Evolutionary conservation across 2,329 filamentous ascomycete species (phyloP).

Genomic region (Fusarium brevicatenulatum): DNA sequence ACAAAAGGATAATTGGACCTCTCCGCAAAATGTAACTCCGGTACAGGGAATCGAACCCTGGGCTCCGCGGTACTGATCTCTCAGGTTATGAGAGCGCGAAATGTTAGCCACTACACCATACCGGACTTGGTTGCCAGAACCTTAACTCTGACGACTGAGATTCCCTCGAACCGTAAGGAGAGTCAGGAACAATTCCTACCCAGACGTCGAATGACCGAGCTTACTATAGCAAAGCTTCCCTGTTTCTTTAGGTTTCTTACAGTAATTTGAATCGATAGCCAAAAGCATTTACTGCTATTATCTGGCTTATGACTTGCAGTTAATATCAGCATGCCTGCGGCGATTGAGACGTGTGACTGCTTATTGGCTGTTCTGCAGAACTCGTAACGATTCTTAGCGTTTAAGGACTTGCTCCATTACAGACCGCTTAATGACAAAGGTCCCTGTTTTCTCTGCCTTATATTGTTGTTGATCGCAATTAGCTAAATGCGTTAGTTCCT

Average conservation of each 20-base stretch:
- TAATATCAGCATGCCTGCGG: too few relatives aligned
- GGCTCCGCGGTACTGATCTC: conserved; percentile 41
- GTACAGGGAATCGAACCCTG: conserved; percentile 46
- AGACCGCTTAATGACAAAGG: not conserved
- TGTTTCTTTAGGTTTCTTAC: too few relatives aligned
- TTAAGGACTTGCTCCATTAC: not conserved
- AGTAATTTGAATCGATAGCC: too few relatives aligned
- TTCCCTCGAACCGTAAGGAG: not conserved
- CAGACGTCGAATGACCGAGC: fast-evolving
- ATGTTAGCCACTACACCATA: conserved; percentile 51
- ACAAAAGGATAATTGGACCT: too few relatives aligned
- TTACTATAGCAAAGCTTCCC: not conserved
- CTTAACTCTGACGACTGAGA: not conserved
- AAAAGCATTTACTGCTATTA: not conserved
- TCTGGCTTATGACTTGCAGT: not conserved
- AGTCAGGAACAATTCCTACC: too few relatives aligned
- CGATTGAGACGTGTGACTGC: not conserved
- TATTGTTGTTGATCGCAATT: not conserved
- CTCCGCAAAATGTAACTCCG: conserved; percentile 20
- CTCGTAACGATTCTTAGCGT: not conserved
- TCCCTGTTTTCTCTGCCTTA: not conserved
- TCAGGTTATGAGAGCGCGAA: conserved; percentile 47
- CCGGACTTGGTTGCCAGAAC: conserved; percentile 27
- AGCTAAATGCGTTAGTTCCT: not conserved
- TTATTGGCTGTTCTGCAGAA: not conserved